A percentile compares a stretch with the other conserved stretches of the same genome.
These are phyloP conservation scores for Coemansia sp. DNA, from an alignment of 192 early-diverging fungal genomes.

Conservation along the genomic window DNA sequence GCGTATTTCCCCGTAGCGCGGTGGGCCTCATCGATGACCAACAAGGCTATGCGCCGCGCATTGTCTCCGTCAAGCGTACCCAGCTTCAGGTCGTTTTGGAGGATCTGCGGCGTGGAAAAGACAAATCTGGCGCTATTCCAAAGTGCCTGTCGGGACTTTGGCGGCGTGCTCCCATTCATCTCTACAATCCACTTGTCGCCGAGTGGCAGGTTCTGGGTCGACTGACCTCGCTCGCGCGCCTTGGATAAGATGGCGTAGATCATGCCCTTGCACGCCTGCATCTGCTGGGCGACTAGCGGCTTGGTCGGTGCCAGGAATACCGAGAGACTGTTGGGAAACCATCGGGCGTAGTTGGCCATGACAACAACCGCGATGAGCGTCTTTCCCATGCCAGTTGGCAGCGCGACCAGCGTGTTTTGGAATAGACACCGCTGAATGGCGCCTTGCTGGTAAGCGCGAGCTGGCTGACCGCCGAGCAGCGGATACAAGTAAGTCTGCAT, in stretches of 20 bases:
- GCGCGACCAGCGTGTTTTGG: conserved; percentile 81
- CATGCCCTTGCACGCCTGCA: conserved; percentile 75
- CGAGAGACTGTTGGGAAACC: conserved; percentile 84
- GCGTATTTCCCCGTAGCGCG: conserved; percentile 82
- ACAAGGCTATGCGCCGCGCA: conserved; percentile 58
- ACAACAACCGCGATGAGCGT: conserved; percentile 95
- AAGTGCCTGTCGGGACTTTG: conserved; percentile 52
- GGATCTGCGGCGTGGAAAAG: conserved; percentile 84
- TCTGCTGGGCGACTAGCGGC: conserved; percentile 89
- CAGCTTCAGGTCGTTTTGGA: conserved; percentile 78
- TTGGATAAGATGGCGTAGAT: conserved; percentile 73
- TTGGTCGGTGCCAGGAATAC: conserved; percentile 92
- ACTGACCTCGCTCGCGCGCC: conserved; percentile 50
- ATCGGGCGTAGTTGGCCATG: conserved; percentile 85
- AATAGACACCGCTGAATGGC: conserved; percentile 75
- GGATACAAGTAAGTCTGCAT: conserved; percentile 48
- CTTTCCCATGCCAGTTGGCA: conserved; percentile 87
- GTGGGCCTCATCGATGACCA: conserved; percentile 95
- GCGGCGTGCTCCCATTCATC: conserved; percentile 66
- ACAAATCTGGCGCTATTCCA: conserved; percentile 75
- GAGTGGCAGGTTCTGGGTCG: neutral
- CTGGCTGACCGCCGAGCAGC: conserved; percentile 41
- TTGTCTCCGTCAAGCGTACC: conserved; percentile 59
- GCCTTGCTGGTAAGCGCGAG: conserved; percentile 85
- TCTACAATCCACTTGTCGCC: conserved; percentile 30